These are phyloP conservation scores for Davidsoniella eucalypti DNA, from an alignment of 2,329 filamentous ascomycete genomes.

Conservation along the genomic window DNA sequence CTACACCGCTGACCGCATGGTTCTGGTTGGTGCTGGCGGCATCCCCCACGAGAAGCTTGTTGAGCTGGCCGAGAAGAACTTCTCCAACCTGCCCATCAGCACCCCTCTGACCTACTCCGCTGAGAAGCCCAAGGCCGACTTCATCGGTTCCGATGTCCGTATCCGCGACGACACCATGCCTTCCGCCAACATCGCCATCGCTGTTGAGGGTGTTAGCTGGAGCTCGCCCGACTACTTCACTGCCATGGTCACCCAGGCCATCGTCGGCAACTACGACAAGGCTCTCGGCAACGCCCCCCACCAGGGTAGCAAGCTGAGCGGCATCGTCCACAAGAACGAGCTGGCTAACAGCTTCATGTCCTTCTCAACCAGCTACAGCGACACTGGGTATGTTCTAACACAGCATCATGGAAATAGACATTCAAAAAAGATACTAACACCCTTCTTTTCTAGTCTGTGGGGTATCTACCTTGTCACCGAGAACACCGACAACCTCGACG, in stretches of 20 bases:
- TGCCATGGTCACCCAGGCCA: slow-evolving; percentile 89
- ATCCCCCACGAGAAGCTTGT: slow-evolving; percentile 89
- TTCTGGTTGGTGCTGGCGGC: slow-evolving; percentile 88
- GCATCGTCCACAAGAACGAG: slow-evolving; percentile 83
- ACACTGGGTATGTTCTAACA: slow-evolving; percentile 62
- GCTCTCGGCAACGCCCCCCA: slow-evolving; percentile 95
- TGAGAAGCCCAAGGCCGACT: slow-evolving; percentile 80
- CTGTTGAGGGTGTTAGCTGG: slow-evolving; percentile 99
- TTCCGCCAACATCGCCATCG: slow-evolving; percentile 94
- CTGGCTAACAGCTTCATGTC: slow-evolving; percentile 99
- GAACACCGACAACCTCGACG: slow-evolving; percentile 72
- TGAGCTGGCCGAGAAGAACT: slow-evolving; percentile 92
- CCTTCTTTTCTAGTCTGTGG: slow-evolving; percentile 56
- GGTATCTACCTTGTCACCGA: slow-evolving; percentile 97
- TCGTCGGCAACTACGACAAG: slow-evolving; percentile 99
- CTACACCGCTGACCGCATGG: slow-evolving; percentile 99
- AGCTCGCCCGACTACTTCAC: slow-evolving; percentile 99
- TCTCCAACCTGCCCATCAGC: slow-evolving; percentile 60
- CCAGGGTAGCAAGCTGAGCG: slow-evolving; percentile 95
- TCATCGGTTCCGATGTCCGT: slow-evolving; percentile 89
- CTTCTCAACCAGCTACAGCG: slow-evolving; percentile 98
- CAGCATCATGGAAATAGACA: neutral
- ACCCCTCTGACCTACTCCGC: slow-evolving; percentile 58
- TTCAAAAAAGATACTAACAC: neutral
- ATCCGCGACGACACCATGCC: slow-evolving; percentile 92